Evolutionary conservation across 208 protist species (phyloP), one percentile per base, ranked within the genome.

Genomic region (Acanthamoeba healyi): DNA sequence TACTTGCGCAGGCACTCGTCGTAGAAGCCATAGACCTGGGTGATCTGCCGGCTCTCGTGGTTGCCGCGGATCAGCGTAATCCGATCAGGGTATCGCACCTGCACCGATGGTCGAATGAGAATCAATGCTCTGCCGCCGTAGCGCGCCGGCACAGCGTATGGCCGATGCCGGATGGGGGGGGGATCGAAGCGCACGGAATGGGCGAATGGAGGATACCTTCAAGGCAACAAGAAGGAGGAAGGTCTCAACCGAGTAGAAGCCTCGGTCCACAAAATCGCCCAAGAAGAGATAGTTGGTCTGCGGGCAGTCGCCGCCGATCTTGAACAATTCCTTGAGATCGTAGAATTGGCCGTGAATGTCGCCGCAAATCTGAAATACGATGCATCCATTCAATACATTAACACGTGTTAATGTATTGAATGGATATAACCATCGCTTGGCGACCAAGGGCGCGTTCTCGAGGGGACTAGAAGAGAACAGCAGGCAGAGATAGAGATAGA

Each of bases 311-410:
- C 96, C 87, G 32, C 94, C 99, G 94, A 99, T 98, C 93, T 98
- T 98, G 95, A 99, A 99, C 26, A 99, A 96, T 96, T 99, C 98
- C n/a, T 99, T 96, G 49, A 99, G 95, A 94, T 99, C 99, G 96
- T 99, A 98, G 90, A 99, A 99, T 97, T 99, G 99, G 1, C 99
- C 99, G 95, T 99, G 99, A 77, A 99, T 99, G 96, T 99, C 99
- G 29, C 99, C 99, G 96, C 99, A 99, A 29, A 98, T 49, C 44
- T 49, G 4, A 15, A 49, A n/a, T n/a, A n/a, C n/a, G n/a, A n/a
- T n/a, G n/a, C n/a, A n/a, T n/a, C n/a, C n/a, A n/a, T n/a, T n/a
- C n/a, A n/a, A n/a, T n/a, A n/a, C n/a, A n/a, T n/a, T n/a, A n/a
- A n/a, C n/a, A n/a, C n/a, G n/a, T n/a, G n/a, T n/a, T n/a, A n/a